These are phyloP conservation scores for Globisporangium alternatum DNA, from an alignment of 352 stramenopile species.

Conservation along the genomic window DNA sequence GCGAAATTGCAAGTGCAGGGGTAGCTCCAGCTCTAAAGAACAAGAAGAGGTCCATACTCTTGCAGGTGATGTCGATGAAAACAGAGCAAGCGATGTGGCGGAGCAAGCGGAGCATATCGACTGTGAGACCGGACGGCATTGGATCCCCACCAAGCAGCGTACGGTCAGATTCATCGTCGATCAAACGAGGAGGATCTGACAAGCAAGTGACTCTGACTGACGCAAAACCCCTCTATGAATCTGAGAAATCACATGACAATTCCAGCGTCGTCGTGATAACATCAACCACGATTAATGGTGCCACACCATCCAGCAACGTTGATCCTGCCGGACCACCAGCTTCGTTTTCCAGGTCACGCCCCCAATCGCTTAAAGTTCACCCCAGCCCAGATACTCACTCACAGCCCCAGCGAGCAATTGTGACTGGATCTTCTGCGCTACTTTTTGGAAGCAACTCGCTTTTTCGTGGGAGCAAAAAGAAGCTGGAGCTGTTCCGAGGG, in stretches of 20 bases:
- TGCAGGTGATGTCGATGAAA: slow-evolving; percentile 8
- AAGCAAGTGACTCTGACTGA: neutral
- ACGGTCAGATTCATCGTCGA: neutral
- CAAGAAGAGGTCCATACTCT: slow-evolving; percentile 10
- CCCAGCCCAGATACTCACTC: neutral
- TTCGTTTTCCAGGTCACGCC: neutral
- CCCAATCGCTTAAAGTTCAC: neutral
- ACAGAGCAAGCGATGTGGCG: slow-evolving; percentile 13
- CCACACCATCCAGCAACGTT: neutral
- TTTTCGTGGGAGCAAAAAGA: slow-evolving; percentile 19
- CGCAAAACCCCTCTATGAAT: neutral
- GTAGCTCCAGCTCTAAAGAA: neutral
- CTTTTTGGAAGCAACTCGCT: slow-evolving; percentile 12
- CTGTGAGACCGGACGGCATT: neutral
- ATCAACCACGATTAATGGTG: neutral
- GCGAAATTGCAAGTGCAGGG: slow-evolving; percentile 4
- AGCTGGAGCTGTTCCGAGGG: slow-evolving; percentile 26
- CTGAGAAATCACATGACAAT: neutral
- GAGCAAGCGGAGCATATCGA: slow-evolving; percentile 8
- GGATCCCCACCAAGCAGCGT: neutral
- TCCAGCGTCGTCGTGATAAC: neutral
- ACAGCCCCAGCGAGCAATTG: neutral
- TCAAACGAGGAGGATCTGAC: neutral
- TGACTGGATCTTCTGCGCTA: neutral
- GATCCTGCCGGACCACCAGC: neutral